Percentiles rank a stretch among this genome's conserved stretches.
Evolutionary conservation across 306 rosid species (phyloP).

Genomic region (Calophaca sinica): DNA sequence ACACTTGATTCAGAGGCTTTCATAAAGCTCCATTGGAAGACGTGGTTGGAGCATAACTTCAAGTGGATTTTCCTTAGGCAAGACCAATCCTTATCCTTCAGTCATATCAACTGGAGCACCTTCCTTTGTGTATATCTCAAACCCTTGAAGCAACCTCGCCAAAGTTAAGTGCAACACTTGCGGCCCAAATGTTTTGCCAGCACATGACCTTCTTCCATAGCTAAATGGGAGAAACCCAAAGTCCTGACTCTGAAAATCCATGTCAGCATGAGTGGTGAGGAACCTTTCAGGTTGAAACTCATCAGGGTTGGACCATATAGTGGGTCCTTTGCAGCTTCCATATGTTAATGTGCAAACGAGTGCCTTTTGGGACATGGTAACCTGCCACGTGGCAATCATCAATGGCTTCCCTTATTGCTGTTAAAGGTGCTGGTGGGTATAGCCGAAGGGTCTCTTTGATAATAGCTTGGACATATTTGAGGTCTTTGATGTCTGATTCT

Average conservation of each 20-base stretch:
- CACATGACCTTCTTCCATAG: conserved; percentile 54
- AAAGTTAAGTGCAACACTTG: conserved; percentile 50
- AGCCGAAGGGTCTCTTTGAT: conserved; percentile 53
- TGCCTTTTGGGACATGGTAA: conserved; percentile 45
- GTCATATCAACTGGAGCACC: conserved; percentile 45
- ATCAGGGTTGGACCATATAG: conserved; percentile 47
- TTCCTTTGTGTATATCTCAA: not conserved
- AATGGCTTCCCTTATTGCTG: conserved; percentile 48
- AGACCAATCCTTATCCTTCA: conserved; percentile 51
- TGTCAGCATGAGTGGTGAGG: not conserved
- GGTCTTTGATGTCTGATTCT: conserved; percentile 46
- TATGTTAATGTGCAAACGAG: conserved; percentile 46
- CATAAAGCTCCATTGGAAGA: conserved; percentile 45
- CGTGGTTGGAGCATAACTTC: conserved; percentile 44
- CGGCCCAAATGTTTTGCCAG: conserved; percentile 45
- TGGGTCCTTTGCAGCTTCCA: conserved; percentile 52
- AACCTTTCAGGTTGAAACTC: conserved; percentile 53
- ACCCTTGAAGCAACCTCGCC: conserved; percentile 55
- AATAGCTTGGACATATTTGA: conserved; percentile 46
- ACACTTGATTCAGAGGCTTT: conserved; percentile 19
- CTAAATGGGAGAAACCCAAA: conserved; percentile 50
- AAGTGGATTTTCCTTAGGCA: conserved; percentile 46
- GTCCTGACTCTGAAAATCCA: conserved; percentile 24
- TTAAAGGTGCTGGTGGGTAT: conserved; percentile 56
- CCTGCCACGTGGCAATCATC: conserved; percentile 44